These are phyloP conservation scores for Hyparrhenia diplandra DNA, from an alignment of 176 grass and related monocot genomes.

Conservation along the genomic window DNA sequence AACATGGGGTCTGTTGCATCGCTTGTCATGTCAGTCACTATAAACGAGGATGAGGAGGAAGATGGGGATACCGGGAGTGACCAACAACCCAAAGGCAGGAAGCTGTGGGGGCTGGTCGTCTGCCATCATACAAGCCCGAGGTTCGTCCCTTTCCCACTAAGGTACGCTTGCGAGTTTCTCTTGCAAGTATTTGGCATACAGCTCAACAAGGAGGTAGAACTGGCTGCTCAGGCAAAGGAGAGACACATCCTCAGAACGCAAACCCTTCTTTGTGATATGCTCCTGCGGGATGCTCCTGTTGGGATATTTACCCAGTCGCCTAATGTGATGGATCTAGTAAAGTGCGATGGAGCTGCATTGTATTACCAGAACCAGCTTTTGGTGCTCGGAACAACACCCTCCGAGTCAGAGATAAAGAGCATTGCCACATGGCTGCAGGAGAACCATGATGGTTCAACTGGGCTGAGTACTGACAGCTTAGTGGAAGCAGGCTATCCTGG, in stretches of 20 bases:
- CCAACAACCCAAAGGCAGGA: slow-evolving; percentile 57
- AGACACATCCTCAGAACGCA: slow-evolving; percentile 82
- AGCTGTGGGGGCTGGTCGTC: slow-evolving; percentile 84
- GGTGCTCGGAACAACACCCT: slow-evolving; percentile 56
- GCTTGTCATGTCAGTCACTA: slow-evolving; percentile 84
- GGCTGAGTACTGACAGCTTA: slow-evolving; percentile 88
- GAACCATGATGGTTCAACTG: slow-evolving; percentile 80
- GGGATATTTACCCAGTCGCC: slow-evolving; percentile 89
- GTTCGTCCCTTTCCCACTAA: slow-evolving; percentile 86
- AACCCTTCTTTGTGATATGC: slow-evolving; percentile 93
- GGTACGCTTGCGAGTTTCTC: slow-evolving; percentile 95
- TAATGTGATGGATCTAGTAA: slow-evolving; percentile 92
- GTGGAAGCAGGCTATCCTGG: slow-evolving; percentile 82
- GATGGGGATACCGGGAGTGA: slow-evolving; percentile 33
- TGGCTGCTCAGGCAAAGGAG: slow-evolving; percentile 82
- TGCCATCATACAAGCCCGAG: slow-evolving; percentile 86
- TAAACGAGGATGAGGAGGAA: slow-evolving; percentile 77
- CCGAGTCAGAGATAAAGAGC: slow-evolving; percentile 70
- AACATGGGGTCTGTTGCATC: slow-evolving; percentile 94
- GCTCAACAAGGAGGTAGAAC: slow-evolving; percentile 85
- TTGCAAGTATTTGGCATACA: slow-evolving; percentile 92
- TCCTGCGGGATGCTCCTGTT: slow-evolving; percentile 78
- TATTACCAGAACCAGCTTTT: slow-evolving; percentile 79
- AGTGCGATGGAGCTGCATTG: slow-evolving; percentile 77
- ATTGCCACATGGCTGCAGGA: slow-evolving; percentile 68